Conservation (phyloP, 2,329 filamentous ascomycete genomes). For the Aspergillus pseudoglaucus region DNA sequence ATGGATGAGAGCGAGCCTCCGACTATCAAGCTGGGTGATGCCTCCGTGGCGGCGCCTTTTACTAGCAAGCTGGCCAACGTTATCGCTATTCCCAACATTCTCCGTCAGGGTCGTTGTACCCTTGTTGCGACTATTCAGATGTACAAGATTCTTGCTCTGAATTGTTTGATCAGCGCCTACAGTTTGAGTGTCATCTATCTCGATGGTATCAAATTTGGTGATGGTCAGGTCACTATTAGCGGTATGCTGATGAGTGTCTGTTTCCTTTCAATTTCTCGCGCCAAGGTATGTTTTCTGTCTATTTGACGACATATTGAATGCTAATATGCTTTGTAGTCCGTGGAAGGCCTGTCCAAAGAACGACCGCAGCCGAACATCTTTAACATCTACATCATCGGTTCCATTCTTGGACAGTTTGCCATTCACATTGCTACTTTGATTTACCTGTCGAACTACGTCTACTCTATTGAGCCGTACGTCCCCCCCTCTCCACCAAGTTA, state of each 20-base stretch:
- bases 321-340: slow-evolving; percentile 49
- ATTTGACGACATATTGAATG: neutral
- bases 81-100: slow-evolving; percentile 94
- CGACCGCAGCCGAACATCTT: slow-evolving; percentile 98
- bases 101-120: slow-evolving; percentile 94
- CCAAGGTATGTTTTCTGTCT: slow-evolving; percentile 52
- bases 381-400: slow-evolving; percentile 97
- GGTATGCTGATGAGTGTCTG: slow-evolving; percentile 99
- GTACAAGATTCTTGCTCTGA: slow-evolving; percentile 98
- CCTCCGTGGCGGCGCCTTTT: slow-evolving; percentile 93
- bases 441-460: slow-evolving; percentile 86
- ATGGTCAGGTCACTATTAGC: slow-evolving; percentile 96
- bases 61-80: slow-evolving; percentile 97
- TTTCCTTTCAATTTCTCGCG: slow-evolving; percentile 96
- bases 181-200: slow-evolving; percentile 93
- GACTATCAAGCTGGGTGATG: slow-evolving; percentile 93
- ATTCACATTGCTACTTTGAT: slow-evolving; percentile 91
- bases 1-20: slow-evolving; percentile 85
- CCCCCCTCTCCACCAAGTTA: neutral
- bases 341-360: slow-evolving; percentile 93
- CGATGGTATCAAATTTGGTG: slow-evolving; percentile 97
- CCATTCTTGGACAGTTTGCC: slow-evolving; percentile 93
- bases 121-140: slow-evolving; percentile 98
- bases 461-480: slow-evolving; percentile 74
- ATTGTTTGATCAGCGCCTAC: slow-evolving; percentile 97